These are phyloP conservation scores for Plantago rigida DNA, from an alignment of 305 asterid genomes.

Conservation along the genomic window DNA sequence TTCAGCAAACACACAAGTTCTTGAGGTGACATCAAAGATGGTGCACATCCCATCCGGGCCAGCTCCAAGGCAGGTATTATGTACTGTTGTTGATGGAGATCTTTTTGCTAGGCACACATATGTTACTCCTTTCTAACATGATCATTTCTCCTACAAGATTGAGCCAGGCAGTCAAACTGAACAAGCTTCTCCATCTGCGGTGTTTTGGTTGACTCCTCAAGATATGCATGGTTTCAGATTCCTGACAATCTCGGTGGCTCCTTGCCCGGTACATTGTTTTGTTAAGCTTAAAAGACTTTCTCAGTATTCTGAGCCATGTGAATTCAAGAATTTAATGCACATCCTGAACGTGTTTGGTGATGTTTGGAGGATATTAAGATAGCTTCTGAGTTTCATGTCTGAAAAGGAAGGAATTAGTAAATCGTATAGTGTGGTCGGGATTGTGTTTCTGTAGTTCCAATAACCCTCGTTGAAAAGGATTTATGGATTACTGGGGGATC, in stretches of 20 bases:
- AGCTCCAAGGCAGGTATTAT: slow-evolving; percentile 94
- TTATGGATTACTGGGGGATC: slow-evolving; percentile 16
- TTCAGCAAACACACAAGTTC: slow-evolving; percentile 37
- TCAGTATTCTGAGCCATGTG: slow-evolving; percentile 20
- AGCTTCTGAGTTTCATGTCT: slow-evolving; percentile 4
- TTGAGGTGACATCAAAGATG: slow-evolving; percentile 87
- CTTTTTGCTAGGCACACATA: slow-evolving; percentile 15
- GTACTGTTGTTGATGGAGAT: slow-evolving; percentile 9
- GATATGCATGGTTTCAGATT: slow-evolving; percentile 81
- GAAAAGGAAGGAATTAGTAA: background rate
- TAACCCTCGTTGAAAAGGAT: background rate
- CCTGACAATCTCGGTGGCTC: slow-evolving; percentile 92
- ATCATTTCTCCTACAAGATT: slow-evolving; percentile 44
- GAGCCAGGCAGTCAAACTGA: slow-evolving; percentile 99
- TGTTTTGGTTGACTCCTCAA: slow-evolving; percentile 80
- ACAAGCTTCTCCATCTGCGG: slow-evolving; percentile 96
- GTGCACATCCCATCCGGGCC: slow-evolving; percentile 95
- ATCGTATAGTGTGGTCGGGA: background rate
- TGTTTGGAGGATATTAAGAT: slow-evolving; percentile 7
- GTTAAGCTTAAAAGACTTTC: slow-evolving; percentile 20
- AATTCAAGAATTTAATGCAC: background rate
- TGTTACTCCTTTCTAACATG: slow-evolving; percentile 22
- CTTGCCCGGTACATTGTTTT: slow-evolving; percentile 61
- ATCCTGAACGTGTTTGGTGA: slow-evolving; percentile 1
- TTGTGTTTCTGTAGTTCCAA: slow-evolving; percentile 13